Percentiles rank a stretch among this genome's conserved stretches.
Evolutionary conservation across 352 stramenopile species (phyloP).

Genomic region (Phytophthora kernoviae): DNA sequence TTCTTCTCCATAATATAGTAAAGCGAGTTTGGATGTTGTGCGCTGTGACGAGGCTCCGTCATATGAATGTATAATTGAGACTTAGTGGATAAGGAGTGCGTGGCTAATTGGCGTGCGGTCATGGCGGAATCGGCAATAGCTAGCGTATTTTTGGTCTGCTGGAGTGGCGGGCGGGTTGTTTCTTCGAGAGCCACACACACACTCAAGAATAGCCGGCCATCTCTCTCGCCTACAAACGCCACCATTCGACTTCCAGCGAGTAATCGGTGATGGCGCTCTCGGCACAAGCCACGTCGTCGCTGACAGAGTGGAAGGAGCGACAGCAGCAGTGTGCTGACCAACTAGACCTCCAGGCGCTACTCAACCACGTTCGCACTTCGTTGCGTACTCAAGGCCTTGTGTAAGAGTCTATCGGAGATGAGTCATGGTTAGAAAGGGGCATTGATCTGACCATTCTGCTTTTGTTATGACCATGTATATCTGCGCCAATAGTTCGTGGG

Average conservation of each 20-base stretch:
- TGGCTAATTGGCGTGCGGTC: too few species aligned
- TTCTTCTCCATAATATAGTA: too few species aligned
- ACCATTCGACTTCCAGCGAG: constrained; percentile 18
- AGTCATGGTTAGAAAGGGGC: too few species aligned
- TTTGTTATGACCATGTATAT: not conserved
- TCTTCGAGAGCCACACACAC: too few species aligned
- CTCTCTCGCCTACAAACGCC: too few species aligned
- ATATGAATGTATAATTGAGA: too few species aligned
- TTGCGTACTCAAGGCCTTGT: constrained; percentile 54
- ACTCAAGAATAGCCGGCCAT: not conserved
- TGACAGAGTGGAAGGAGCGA: constrained; percentile 73
- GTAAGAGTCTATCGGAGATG: constrained; percentile 30
- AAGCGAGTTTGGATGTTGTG: too few species aligned
- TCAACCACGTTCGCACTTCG: constrained; percentile 42
- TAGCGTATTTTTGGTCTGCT: constrained; percentile 14
- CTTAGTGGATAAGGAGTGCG: too few species aligned
- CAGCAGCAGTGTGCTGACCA: constrained; percentile 72
- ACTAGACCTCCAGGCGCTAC: constrained; percentile 54
- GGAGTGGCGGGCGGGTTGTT: constrained; percentile 5
- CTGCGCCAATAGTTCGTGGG: constrained; percentile 44
- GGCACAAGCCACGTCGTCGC: constrained; percentile 41
- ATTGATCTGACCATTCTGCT: constrained; percentile 1
- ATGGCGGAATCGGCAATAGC: too few species aligned
- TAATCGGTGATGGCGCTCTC: constrained; percentile 26
- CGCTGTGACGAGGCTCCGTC: too few species aligned